phyloP scores from a whole-genome alignment of 306 rosid genomes.

The Phaseolus lunatus region DNA sequence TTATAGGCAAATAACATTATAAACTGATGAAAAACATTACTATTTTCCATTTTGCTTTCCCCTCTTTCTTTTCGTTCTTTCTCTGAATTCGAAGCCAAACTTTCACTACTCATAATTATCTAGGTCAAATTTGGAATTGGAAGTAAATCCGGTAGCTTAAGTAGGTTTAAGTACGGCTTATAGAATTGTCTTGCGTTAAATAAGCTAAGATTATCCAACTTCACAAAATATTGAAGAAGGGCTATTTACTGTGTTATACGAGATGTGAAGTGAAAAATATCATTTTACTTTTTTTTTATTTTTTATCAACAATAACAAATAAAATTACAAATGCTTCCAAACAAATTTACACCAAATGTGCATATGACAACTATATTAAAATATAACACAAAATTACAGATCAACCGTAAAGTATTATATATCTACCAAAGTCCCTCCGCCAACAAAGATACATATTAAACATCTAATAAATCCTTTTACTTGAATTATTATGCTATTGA shows the following conservation, averaged over 20 bases:
- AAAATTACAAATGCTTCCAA: too few species aligned
- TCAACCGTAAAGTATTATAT: too few species aligned
- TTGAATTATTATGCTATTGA: neutral
- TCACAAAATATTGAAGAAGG: too few species aligned
- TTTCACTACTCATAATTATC: neutral
- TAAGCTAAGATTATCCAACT: neutral
- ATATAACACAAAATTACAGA: too few species aligned
- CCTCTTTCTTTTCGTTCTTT: slow-evolving; percentile 1
- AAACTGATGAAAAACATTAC: neutral
- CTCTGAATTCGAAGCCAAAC: neutral
- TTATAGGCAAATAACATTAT: neutral
- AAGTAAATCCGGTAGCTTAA: neutral
- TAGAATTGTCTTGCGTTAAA: neutral
- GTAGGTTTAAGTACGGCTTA: neutral
- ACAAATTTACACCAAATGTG: too few species aligned
- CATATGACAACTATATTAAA: too few species aligned
- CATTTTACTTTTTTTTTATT: too few species aligned
- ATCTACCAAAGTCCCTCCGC: too few species aligned
- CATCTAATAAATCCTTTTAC: too few species aligned
- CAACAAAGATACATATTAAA: too few species aligned
- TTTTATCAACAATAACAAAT: too few species aligned
- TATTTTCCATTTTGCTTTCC: neutral
- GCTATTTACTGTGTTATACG: too few species aligned
- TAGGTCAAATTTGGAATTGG: neutral
- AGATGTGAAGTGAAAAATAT: neutral